phyloP scores from a whole-genome alignment of 371 early-diverging fungal genomes.

The Mucor lusitanicus region DNA sequence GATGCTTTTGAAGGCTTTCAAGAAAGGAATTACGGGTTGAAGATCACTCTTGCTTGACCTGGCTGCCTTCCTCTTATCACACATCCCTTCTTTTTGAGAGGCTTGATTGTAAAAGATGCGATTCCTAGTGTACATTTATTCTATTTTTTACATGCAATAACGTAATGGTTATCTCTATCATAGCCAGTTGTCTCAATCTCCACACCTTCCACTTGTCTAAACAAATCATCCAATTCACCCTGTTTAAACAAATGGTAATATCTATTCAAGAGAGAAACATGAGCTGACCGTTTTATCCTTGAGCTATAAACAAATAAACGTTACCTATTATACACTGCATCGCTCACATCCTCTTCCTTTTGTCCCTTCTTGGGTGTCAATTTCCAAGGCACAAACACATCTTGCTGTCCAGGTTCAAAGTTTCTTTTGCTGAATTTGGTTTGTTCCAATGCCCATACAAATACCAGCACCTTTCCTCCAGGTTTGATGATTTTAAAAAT shows the following conservation, averaged over 20 bases:
- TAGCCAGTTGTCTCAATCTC: constrained; percentile 75
- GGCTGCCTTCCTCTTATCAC: no score
- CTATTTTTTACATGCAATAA: constrained; percentile 48
- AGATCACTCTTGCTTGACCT: no score
- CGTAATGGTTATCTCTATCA: constrained; percentile 94
- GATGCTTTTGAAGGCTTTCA: no score
- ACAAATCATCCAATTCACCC: constrained; percentile 82
- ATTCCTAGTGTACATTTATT: background rate
- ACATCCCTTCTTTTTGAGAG: no score
- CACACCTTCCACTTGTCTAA: constrained; percentile 44
- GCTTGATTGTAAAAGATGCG: no score
- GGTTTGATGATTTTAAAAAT: constrained; percentile 71
- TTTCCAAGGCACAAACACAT: constrained; percentile 94
- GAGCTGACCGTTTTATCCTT: background rate
- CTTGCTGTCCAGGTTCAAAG: constrained; percentile 81
- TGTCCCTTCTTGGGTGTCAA: constrained; percentile 41
- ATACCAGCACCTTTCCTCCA: constrained; percentile 80
- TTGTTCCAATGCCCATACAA: constrained; percentile 98
- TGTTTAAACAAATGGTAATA: constrained; percentile 94
- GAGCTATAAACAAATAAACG: no score
- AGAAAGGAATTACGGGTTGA: no score
- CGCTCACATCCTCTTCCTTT: constrained; percentile 13
- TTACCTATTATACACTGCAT: constrained; percentile 59
- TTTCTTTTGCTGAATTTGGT: constrained; percentile 64
- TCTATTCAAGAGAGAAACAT: constrained; percentile 23